Base-by-base conservation (phyloP, 2,329 filamentous ascomycete genomes). In the Trichoderma koningii region DNA sequence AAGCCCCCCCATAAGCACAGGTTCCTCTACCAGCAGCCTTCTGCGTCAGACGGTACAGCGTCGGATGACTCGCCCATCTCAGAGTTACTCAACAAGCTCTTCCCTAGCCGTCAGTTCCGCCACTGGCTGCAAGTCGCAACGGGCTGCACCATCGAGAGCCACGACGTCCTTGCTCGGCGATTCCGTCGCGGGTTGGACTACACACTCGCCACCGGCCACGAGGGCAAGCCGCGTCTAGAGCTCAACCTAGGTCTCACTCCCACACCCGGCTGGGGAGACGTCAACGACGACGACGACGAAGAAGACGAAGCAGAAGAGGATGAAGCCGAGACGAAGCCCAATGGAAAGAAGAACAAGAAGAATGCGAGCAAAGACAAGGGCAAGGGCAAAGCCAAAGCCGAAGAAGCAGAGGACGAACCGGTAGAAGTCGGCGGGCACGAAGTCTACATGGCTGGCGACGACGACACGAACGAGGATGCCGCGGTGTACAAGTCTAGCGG, bases 1-100 rank as follows among this genome's bases (percentile, higher is more conserved):
- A 85, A 87, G 38, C 95, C 95, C 45, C 95, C 95, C 0, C 93
- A 99, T 79, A 99, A 99, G 80, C 93, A 97, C 74, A 91, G 93
- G 15, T 99, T 90, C 76, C 82, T 97, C 2, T 99, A 95, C 77
- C 85, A 91, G 66, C 87, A 92, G 70, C 80, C 78, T 69, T 82
- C 72, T 56, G 5, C 60, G 2, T 77, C 68, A 76, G 55, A 68
- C 76, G 70, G 78, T 57, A 69, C 76, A 57, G 71, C 74, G 3
- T 70, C 77, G 48, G 77, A 82, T 51, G 76, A 80, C 57, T 85
- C 84, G 15, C 85, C 91, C 0, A 83, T 96, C 66, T 86, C 89
- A 63, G 91, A 96, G 75, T 82, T 99, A 9, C 78, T 97, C 12
- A 87, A 96, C 69, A 85, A 89, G 14, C 85, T 98, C 63, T 83